Evolutionary conservation across 495 filamentous ascomycete genomes (phyloP).

Genomic region (Hamigera avellanea): DNA sequence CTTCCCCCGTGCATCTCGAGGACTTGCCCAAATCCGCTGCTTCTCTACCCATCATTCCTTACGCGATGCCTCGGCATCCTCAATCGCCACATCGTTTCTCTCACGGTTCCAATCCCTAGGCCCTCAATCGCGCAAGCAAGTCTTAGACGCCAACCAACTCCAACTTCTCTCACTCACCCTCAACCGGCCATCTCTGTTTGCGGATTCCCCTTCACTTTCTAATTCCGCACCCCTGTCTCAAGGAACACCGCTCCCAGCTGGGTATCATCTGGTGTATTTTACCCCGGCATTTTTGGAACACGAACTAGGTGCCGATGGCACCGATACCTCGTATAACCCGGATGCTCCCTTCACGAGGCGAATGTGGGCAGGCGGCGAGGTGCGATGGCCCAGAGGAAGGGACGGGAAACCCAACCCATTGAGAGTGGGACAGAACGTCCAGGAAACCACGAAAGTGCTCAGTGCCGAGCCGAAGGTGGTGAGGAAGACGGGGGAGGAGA

Average conservation of each 20-base stretch:
- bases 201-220: slow-evolving; percentile 17
- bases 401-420: slow-evolving; percentile 27
- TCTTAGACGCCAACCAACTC: slow-evolving; percentile 46
- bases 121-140: slow-evolving; percentile 33
- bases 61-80: slow-evolving; percentile 10
- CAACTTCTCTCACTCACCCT: slow-evolving; percentile 44
- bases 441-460: slow-evolving; percentile 45
- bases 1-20: not conserved
- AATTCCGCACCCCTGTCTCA: slow-evolving; percentile 9
- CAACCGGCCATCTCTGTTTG: slow-evolving; percentile 30
- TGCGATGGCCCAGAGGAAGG: slow-evolving; percentile 33
- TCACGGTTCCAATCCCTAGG: slow-evolving; percentile 28
- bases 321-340: slow-evolving; percentile 59
- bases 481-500: slow-evolving; percentile 43
- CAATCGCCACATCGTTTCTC: slow-evolving; percentile 33
- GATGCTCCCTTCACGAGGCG: slow-evolving; percentile 50
- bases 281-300: slow-evolving; percentile 43
- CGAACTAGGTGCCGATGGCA: slow-evolving; percentile 55
- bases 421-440: slow-evolving; percentile 40
- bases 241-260: slow-evolving; percentile 43
- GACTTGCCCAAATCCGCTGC: not conserved
- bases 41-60: slow-evolving; percentile 5
- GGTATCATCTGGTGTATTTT: slow-evolving; percentile 67
- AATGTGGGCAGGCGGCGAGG: slow-evolving; percentile 70
- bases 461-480: slow-evolving; percentile 39